Evolutionary conservation across 1,284 basidiomycete genomes (phyloP).

Genomic region (Entoloma clypeatum): DNA sequence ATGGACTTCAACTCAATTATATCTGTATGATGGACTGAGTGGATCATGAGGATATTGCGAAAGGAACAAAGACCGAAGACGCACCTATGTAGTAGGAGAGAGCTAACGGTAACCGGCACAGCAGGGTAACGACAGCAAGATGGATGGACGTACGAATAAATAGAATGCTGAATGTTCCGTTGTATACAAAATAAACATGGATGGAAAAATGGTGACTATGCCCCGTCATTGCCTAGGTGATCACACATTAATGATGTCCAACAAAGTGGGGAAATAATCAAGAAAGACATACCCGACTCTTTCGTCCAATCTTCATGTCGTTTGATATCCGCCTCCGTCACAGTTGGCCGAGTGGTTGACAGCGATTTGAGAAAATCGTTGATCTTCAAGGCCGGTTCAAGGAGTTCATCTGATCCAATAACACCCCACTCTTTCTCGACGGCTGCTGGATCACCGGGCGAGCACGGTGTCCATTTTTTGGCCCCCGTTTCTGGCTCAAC

Average conservation of each 20-base stretch:
- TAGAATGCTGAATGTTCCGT: too few relatives aligned
- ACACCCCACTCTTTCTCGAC: constrained; percentile 94
- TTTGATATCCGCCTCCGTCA: constrained; percentile 85
- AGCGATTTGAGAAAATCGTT: constrained; percentile 88
- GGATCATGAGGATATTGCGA: too few relatives aligned
- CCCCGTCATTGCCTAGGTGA: constrained; percentile 21
- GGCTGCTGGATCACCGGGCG: constrained; percentile 86
- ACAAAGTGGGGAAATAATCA: neutral
- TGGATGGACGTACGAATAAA: too few relatives aligned
- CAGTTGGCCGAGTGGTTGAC: constrained; percentile 82
- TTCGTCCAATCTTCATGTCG: constrained; percentile 92
- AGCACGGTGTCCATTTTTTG: constrained; percentile 87
- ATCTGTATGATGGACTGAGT: too few relatives aligned
- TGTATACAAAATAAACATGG: too few relatives aligned
- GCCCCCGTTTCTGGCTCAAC: constrained; percentile 28
- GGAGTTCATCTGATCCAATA: constrained; percentile 84
- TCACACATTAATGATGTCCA: neutral
- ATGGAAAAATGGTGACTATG: constrained; percentile 14
- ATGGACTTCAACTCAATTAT: too few relatives aligned
- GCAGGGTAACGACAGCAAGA: too few relatives aligned
- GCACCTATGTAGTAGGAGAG: too few relatives aligned
- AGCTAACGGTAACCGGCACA: too few relatives aligned
- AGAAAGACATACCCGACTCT: constrained; percentile 61
- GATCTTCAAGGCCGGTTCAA: constrained; percentile 78
- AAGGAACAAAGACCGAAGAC: too few relatives aligned